Conservation (phyloP, 495 filamentous ascomycete species). For the Aspergillus taichungensis region DNA sequence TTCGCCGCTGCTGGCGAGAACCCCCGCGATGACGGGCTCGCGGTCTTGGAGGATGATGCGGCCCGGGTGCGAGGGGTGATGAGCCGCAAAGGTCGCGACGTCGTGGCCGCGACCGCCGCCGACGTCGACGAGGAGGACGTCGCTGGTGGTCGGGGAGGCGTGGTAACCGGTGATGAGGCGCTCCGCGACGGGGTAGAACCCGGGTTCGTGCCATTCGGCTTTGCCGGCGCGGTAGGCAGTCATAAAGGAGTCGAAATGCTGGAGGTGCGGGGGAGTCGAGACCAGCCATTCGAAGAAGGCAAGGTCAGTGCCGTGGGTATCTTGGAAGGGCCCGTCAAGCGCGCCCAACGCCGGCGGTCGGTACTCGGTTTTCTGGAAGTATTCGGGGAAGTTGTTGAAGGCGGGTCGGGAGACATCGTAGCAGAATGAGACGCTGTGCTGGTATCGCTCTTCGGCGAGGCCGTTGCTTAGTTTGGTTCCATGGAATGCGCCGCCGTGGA, state of each 20-base stretch:
- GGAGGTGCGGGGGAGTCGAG: conserved; percentile 9
- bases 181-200: conserved; percentile 39
- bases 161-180: conserved; percentile 13
- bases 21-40: conserved; percentile 26
- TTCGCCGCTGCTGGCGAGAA: conserved; percentile 4
- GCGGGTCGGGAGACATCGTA: conserved; percentile 18
- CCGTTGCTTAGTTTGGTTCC: conserved; percentile 14
- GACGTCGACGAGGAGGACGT: conserved; percentile 46
- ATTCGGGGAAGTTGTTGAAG: conserved; percentile 21
- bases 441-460: conserved; percentile 17
- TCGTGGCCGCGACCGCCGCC: conserved; percentile 45
- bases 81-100: conserved; percentile 25
- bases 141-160: conserved; percentile 1
- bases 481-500: conserved; percentile 11
- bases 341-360: conserved; percentile 14
- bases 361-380: conserved; percentile 20
- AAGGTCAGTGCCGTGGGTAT: conserved; percentile 17
- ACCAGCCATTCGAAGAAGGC: conserved; percentile 21
- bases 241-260: conserved; percentile 28
- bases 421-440: conserved; percentile 19
- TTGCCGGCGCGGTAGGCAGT: conserved; percentile 34
- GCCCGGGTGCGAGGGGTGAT: conserved; percentile 24
- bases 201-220: conserved; percentile 37
- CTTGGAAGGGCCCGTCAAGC: conserved; percentile 22
- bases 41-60: conserved; percentile 43